These are phyloP conservation scores for Hymenoscyphus fructigenus DNA, from an alignment of 2,329 filamentous ascomycete genomes.

Conservation along the genomic window DNA sequence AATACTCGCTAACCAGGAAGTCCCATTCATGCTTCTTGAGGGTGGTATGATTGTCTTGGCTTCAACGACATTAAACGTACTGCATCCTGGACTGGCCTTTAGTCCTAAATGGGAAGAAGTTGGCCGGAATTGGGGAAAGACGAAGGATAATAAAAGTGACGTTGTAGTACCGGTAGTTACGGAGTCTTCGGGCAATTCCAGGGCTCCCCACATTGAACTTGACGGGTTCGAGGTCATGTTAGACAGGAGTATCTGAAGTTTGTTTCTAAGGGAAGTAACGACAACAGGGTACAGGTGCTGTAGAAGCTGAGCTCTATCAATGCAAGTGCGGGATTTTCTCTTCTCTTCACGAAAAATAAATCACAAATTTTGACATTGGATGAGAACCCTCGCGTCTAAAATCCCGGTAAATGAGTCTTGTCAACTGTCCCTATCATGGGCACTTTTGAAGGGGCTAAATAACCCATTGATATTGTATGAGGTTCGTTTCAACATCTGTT, in stretches of 20 bases:
- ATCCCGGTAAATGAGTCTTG: background rate
- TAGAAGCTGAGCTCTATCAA: background rate
- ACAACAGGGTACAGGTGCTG: background rate
- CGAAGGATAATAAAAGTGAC: background rate
- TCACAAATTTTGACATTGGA: background rate
- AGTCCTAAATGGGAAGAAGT: slow-evolving; percentile 15
- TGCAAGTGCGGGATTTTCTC: background rate
- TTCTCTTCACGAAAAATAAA: background rate
- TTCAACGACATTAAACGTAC: slow-evolving; percentile 29
- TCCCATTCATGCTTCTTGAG: slow-evolving; percentile 46
- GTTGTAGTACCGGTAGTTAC: background rate
- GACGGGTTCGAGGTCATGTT: background rate
- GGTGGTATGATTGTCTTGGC: slow-evolving; percentile 39
- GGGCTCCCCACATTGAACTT: background rate
- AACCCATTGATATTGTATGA: background rate
- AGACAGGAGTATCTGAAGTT: background rate
- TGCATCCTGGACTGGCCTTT: slow-evolving; percentile 34
- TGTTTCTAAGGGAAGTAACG: background rate
- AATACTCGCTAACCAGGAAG: slow-evolving; percentile 43
- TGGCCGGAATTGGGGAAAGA: background rate
- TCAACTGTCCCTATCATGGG: background rate
- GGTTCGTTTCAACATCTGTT: background rate
- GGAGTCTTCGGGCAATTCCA: background rate
- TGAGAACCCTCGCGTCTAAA: background rate
- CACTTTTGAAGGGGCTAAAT: background rate